Evolutionary conservation across 225 moss, liverwort and hornwort species (phyloP).

Genomic region (Physcomitrellopsis africana): DNA sequence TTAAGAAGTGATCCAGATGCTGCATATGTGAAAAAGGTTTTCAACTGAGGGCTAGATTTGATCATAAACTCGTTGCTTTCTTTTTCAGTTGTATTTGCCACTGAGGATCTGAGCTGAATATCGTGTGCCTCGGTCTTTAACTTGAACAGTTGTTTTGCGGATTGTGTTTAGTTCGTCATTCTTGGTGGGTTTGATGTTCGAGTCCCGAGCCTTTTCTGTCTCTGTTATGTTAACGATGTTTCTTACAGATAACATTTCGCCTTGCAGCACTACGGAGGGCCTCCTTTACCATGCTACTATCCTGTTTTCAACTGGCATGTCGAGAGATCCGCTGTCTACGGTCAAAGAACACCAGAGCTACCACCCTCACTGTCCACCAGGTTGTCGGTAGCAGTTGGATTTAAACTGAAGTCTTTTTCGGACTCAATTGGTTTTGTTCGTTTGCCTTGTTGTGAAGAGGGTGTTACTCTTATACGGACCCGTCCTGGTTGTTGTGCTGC

Average conservation of each 20-base stretch:
- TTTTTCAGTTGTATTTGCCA: not conserved
- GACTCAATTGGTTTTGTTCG: not conserved
- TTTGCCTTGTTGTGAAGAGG: not conserved
- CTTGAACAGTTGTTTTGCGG: conserved; percentile 54
- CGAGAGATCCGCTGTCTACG: conserved; percentile 66
- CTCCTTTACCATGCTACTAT: conserved; percentile 78
- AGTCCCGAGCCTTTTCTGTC: not conserved
- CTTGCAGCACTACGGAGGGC: conserved; percentile 72
- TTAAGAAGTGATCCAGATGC: conserved; percentile 39
- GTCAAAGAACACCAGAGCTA: conserved; percentile 67
- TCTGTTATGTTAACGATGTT: not conserved
- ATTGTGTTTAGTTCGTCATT: conserved; percentile 57
- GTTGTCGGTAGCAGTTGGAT: conserved; percentile 33
- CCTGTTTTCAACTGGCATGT: conserved; percentile 84
- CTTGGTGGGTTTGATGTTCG: not conserved
- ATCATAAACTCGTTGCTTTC: conserved; percentile 10
- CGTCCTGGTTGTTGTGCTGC: conserved; percentile 12
- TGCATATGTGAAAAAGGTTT: conserved; percentile 32
- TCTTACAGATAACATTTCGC: conserved; percentile 16
- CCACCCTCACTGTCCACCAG: conserved; percentile 63
- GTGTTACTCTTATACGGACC: not conserved
- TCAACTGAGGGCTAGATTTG: not conserved
- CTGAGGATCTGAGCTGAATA: not conserved
- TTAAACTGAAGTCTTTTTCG: not conserved
- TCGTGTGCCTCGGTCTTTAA: conserved; percentile 21